Evolutionary conservation across 352 stramenopile genomes (phyloP), one percentile per base, ranked within the genome.

Genomic region (Globisporangium spiculum): DNA sequence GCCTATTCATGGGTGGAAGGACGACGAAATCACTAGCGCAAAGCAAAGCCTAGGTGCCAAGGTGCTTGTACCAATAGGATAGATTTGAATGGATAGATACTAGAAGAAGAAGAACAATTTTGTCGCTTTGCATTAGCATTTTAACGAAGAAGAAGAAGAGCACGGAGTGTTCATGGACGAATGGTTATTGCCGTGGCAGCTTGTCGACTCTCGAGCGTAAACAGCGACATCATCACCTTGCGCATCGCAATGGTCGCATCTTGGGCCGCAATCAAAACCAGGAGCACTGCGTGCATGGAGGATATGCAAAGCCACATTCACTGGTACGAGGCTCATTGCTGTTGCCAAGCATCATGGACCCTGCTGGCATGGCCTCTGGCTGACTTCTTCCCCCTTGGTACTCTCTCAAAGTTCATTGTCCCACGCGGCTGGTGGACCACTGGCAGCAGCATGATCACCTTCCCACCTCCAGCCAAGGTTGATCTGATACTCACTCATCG

Each of bases 1-100:
- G 48, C n/a, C 10, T 55, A 8, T 55, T n/a, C n/a, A 14, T 8
- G 9, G n/a, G 20, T 26, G 2, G 48, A 54, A 16, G n/a, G 46
- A 54, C 2, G 5, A 54, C 2, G 48, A 54, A 20, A 54, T 26
- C 48, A 26, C 48, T 9, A 5, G 6, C 12, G 20, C 48, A 54
- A 46, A 46, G 38, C 12, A 18, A 20, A 46, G 14, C 10, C 4
- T 46, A 20, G 10, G 16, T 12, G 20, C 10, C 4, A 16, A 26
- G 20, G 18, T 54, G 48, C 48, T 55, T 55, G 48, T 55, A 55
- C 48, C 48, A 55, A 55, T 55, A 55, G 22, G n/a, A 55, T 55
- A 55, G 48, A 55, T 30, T 27, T 55, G 48, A 27, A 55, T 55
- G n/a, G 22, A 30, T 55, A 55, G 48, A 18, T 52, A 52, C 6